phyloP scores from a whole-genome alignment of 768 basidiomycete species.

The Sarcodon aspratus region DNA sequence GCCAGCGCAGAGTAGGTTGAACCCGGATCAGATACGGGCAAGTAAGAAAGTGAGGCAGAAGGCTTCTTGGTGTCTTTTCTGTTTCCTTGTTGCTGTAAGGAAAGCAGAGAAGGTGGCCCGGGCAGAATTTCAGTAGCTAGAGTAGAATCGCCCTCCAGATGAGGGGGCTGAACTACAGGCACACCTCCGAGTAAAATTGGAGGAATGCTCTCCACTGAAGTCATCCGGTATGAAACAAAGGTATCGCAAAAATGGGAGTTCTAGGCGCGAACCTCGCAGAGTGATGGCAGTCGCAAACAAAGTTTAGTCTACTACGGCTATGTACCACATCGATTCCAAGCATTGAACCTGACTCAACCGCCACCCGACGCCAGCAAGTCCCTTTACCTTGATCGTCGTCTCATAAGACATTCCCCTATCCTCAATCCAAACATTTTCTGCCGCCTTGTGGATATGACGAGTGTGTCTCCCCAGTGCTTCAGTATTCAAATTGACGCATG shows the following conservation, averaged over 20 bases:
- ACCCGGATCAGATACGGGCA: conserved; percentile 78
- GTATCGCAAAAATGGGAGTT: neutral
- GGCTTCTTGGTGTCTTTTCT: conserved; percentile 80
- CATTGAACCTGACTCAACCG: no score
- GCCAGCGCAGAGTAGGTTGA: conserved; percentile 74
- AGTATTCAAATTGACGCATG: no score
- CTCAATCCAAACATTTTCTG: no score
- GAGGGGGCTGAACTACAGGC: conserved; percentile 62
- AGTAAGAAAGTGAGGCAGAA: conserved; percentile 57
- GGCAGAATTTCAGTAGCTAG: conserved; percentile 87
- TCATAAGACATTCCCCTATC: no score
- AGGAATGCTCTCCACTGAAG: conserved; percentile 61
- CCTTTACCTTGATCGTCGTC: no score
- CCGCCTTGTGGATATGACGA: no score
- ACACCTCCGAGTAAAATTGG: conserved; percentile 66
- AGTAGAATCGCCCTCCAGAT: conserved; percentile 72
- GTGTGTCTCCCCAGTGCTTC: no score
- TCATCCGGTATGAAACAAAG: conserved; percentile 35
- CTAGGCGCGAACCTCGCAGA: no score
- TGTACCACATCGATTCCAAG: no score
- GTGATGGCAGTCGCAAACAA: no score
- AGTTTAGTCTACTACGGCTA: no score
- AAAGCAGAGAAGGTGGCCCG: conserved; percentile 68
- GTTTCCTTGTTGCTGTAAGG: conserved; percentile 48
- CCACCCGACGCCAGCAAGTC: no score